phyloP scores from a whole-genome alignment of 345 rosid species.

The Populus alba region DNA sequence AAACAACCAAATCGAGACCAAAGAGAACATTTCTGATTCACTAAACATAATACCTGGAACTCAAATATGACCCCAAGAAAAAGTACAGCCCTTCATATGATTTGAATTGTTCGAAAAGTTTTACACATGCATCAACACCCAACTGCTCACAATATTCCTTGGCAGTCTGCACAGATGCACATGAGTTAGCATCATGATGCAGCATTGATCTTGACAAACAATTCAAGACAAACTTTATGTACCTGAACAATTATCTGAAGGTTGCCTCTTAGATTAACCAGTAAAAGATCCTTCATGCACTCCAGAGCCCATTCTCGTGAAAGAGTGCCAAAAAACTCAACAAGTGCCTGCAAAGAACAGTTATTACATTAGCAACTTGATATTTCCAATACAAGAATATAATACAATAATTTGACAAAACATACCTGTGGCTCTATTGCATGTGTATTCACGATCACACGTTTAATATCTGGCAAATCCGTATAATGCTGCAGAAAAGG shows the following conservation, averaged over 20 bases:
- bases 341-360: conserved; percentile 66
- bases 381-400: neutral
- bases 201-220: conserved; percentile 6
- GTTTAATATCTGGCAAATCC: conserved; percentile 95
- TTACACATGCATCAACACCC: conserved; percentile 92
- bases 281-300: conserved; percentile 97
- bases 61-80: conserved; percentile 92
- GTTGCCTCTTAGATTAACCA: conserved; percentile 89
- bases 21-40: neutral
- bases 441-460: conserved; percentile 98
- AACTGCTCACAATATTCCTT: conserved; percentile 98
- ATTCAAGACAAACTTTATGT: conserved; percentile 19
- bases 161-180: conserved; percentile 57
- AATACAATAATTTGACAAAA: neutral
- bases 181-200: neutral
- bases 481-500: conserved; percentile 77
- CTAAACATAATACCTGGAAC: conserved; percentile 60
- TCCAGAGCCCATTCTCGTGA: conserved; percentile 99
- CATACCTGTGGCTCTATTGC: conserved; percentile 99
- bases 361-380: neutral
- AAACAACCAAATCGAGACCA: conserved; percentile 6
- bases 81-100: conserved; percentile 98
- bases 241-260: conserved; percentile 99
- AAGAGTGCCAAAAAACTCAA: conserved; percentile 96
- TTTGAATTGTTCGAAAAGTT: conserved; percentile 94